These are phyloP conservation scores for Malbranchea cinnamomea DNA, from an alignment of 2,329 filamentous ascomycete genomes.

Conservation along the genomic window DNA sequence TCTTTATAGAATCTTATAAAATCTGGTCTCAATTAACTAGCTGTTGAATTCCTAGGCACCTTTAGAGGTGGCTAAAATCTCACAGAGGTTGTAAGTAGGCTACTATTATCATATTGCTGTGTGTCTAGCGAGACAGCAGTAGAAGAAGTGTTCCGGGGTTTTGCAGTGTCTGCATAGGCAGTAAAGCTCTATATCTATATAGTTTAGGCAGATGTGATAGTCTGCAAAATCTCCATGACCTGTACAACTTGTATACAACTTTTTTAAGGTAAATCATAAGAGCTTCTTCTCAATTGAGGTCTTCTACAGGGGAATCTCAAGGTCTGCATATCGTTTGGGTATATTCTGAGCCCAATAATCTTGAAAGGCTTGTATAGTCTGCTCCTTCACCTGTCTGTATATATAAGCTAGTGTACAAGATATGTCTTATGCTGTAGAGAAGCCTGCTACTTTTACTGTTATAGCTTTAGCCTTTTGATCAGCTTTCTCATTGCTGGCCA, in stretches of 20 bases:
- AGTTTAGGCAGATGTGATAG: too few species aligned
- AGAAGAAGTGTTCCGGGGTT: slow-evolving; percentile 1
- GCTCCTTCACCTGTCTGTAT: neutral
- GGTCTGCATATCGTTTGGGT: neutral
- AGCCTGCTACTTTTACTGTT: neutral
- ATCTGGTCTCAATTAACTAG: neutral
- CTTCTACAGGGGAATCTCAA: neutral
- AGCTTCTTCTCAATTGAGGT: too few species aligned
- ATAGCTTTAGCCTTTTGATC: neutral
- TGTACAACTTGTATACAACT: too few species aligned
- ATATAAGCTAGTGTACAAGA: neutral
- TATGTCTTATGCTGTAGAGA: neutral
- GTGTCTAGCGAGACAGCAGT: slow-evolving; percentile 1
- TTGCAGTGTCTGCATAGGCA: slow-evolving; percentile 1
- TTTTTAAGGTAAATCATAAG: too few species aligned
- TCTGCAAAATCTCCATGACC: slow-evolving; percentile 1
- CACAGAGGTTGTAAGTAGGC: neutral
- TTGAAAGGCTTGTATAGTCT: neutral
- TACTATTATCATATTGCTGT: neutral
- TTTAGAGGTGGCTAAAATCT: neutral
- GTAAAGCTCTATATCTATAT: neutral
- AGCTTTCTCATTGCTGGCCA: slow-evolving; percentile 1
- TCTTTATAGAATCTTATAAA: neutral
- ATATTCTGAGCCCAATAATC: neutral
- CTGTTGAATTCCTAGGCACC: slow-evolving; percentile 1